Conservation (phyloP, 1,139 yeast genomes). For the Saccharomyces hybrid region DNA sequence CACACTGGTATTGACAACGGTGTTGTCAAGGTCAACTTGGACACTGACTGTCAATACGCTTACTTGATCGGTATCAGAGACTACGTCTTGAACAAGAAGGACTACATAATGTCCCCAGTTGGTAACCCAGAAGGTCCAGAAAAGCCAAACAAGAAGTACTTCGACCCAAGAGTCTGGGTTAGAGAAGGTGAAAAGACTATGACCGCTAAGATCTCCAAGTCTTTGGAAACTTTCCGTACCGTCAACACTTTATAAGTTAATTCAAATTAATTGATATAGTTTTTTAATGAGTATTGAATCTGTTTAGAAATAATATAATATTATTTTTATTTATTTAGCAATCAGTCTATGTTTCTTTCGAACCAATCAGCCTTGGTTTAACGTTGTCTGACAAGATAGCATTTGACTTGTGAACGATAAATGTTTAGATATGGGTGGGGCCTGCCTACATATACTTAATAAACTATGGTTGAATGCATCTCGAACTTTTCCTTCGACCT, state of each 20-base stretch:
- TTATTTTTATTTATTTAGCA: neutral
- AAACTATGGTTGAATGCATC: neutral
- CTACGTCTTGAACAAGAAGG: conserved; percentile 92
- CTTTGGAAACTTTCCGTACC: conserved; percentile 82
- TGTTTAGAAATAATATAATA: neutral
- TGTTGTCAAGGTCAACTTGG: conserved; percentile 98
- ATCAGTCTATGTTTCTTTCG: neutral
- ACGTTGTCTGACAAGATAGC: neutral
- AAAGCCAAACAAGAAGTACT: conserved; percentile 98
- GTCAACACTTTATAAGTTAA: conserved; percentile 46
- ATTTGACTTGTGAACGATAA: too few species aligned
- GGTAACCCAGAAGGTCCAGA: conserved; percentile 99
- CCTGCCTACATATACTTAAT: neutral
- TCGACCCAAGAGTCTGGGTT: conserved; percentile 99
- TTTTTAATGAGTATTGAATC: conserved; percentile 1
- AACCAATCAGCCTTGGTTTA: neutral
- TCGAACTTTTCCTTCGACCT: neutral
- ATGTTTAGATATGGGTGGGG: neutral
- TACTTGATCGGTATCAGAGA: conserved; percentile 95
- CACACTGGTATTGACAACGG: conserved; percentile 86
- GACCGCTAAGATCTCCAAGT: conserved; percentile 75
- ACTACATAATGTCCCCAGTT: conserved; percentile 76
- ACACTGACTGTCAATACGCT: conserved; percentile 98
- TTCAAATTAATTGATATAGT: neutral
- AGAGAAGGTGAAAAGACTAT: conserved; percentile 99